A percentile compares a stretch with the other conserved stretches of the same genome.
phyloP scores from a whole-genome alignment of 257 asterid genomes.

The Solanum chaucha region DNA sequence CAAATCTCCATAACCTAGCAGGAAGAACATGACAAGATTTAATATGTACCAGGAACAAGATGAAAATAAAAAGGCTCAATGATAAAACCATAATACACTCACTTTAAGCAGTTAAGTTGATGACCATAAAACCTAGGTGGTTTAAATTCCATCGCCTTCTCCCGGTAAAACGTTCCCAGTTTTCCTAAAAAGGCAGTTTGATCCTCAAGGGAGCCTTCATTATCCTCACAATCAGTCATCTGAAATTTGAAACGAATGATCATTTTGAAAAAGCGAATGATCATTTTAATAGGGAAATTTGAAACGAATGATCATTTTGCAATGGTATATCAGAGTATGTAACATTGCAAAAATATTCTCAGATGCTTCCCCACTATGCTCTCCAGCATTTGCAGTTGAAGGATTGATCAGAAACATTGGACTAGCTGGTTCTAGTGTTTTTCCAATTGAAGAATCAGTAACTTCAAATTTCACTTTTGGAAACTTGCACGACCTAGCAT shows the following conservation, averaged over 20 bases:
- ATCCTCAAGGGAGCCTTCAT: constrained; percentile 66
- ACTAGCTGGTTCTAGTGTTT: too few species aligned
- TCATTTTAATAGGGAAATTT: too few species aligned
- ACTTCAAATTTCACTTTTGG: too few species aligned
- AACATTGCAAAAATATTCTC: constrained; percentile 30
- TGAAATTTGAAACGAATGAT: constrained; percentile 5
- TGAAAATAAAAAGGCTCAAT: background rate
- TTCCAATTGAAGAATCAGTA: too few species aligned
- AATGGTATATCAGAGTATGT: background rate
- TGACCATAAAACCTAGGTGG: constrained; percentile 81
- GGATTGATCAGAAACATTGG: too few species aligned
- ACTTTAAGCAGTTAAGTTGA: constrained; percentile 70
- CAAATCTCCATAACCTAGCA: constrained; percentile 82
- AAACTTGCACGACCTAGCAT: too few species aligned
- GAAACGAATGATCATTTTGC: too few species aligned
- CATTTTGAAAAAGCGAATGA: too few species aligned
- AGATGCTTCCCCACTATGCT: constrained; percentile 31
- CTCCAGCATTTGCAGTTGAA: constrained; percentile 14
- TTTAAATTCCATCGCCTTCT: constrained; percentile 62
- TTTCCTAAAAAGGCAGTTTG: constrained; percentile 67
- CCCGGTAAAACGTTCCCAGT: constrained; percentile 52
- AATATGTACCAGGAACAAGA: background rate
- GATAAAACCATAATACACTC: constrained; percentile 4
- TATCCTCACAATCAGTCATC: constrained; percentile 49
- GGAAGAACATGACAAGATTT: background rate